phyloP scores from a whole-genome alignment of 768 basidiomycete species.

The Termitomyces eurrhizus region DNA sequence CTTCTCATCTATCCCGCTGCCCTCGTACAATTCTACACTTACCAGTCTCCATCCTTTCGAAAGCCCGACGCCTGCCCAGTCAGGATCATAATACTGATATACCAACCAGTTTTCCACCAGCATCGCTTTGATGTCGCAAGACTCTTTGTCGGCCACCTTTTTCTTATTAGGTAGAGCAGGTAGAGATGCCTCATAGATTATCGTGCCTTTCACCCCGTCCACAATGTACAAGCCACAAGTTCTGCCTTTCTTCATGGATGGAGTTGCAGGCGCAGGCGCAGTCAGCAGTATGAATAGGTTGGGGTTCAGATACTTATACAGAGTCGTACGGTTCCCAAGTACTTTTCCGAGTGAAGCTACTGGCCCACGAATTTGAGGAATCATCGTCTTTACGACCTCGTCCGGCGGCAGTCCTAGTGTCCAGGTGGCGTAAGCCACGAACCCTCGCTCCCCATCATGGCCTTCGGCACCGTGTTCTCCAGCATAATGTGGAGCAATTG shows the following conservation, averaged over 20 bases:
- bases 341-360: slow-evolving; percentile 83
- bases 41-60: slow-evolving; percentile 72
- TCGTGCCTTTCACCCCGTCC: slow-evolving; percentile 75
- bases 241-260: slow-evolving; percentile 8
- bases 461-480: slow-evolving; percentile 25
- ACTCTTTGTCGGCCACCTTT: slow-evolving; percentile 18
- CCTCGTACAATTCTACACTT: slow-evolving; percentile 89
- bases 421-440: slow-evolving; percentile 66
- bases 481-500: slow-evolving; percentile 34
- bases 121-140: slow-evolving; percentile 63
- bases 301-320: slow-evolving; percentile 94
- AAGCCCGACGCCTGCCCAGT: slow-evolving; percentile 37
- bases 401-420: slow-evolving; percentile 47
- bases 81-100: slow-evolving; percentile 77
- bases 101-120: slow-evolving; percentile 93
- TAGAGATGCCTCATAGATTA: slow-evolving; percentile 64
- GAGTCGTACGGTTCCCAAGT: slow-evolving; percentile 78
- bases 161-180: slow-evolving; percentile 29
- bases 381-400: slow-evolving; percentile 54
- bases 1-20: slow-evolving; percentile 60
- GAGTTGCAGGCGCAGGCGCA: slow-evolving; percentile 19
- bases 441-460: slow-evolving; percentile 24
- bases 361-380: slow-evolving; percentile 45
- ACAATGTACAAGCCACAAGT: slow-evolving; percentile 70
- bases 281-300: slow-evolving; percentile 70